Evolutionary conservation across 2,329 filamentous ascomycete genomes (phyloP).

Genomic region (Curvularia lunata): DNA sequence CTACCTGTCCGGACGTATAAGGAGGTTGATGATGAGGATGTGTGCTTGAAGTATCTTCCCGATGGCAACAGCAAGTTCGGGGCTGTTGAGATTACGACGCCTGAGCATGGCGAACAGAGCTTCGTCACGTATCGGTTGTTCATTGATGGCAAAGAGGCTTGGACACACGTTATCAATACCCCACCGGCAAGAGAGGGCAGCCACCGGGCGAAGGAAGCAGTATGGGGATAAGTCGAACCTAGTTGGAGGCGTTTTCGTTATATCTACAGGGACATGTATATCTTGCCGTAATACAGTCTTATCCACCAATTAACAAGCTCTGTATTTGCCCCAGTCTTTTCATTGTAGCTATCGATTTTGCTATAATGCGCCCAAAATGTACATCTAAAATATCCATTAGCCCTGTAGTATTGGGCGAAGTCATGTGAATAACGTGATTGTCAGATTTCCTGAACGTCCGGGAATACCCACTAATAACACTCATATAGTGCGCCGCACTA

Average conservation of each 20-base stretch:
- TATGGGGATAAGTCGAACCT: slow-evolving; percentile 51
- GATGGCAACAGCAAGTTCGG: slow-evolving; percentile 90
- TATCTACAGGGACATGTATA: not conserved
- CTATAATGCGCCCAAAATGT: no score
- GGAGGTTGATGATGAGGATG: slow-evolving; percentile 81
- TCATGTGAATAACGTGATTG: no score
- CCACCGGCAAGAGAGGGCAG: slow-evolving; percentile 51
- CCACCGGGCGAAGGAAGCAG: slow-evolving; percentile 53
- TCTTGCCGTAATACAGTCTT: not conserved
- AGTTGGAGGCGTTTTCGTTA: not conserved
- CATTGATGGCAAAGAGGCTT: slow-evolving; percentile 78
- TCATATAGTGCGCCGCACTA: no score
- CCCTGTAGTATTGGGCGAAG: no score
- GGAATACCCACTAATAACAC: no score
- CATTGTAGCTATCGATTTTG: no score
- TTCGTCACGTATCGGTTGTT: slow-evolving; percentile 81
- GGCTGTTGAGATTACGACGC: slow-evolving; percentile 76
- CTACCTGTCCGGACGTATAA: slow-evolving; percentile 82
- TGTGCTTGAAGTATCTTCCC: slow-evolving; percentile 84
- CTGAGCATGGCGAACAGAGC: slow-evolving; percentile 69
- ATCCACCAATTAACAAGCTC: no score
- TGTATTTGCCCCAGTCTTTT: no score
- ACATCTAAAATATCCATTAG: no score
- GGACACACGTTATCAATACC: slow-evolving; percentile 64
- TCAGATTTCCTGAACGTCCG: no score